Evolutionary conservation across 768 basidiomycete species (phyloP).

Genomic region (Tulasnella sp.): DNA sequence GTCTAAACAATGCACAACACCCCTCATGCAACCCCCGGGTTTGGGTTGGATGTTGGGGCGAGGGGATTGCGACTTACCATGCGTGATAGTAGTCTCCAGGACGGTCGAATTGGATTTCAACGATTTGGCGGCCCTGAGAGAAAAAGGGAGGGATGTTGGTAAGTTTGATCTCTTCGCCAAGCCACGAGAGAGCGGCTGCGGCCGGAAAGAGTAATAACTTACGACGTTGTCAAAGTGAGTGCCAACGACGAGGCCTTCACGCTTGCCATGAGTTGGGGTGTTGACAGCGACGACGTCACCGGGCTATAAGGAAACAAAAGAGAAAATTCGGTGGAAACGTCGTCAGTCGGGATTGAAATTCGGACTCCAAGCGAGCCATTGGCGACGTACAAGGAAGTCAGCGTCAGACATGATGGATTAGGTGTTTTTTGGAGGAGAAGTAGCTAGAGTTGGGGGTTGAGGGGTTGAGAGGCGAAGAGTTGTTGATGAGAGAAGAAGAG

Average conservation of each 20-base stretch:
- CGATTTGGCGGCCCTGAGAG: constrained; percentile 65
- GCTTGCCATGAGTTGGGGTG: constrained; percentile 52
- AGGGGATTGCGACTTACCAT: constrained; percentile 37
- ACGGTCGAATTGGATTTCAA: constrained; percentile 70
- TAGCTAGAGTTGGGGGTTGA: neutral
- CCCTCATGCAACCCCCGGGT: neutral
- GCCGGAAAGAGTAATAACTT: constrained; percentile 30
- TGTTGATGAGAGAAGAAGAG: neutral
- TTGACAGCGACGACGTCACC: constrained; percentile 76
- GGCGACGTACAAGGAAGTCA: constrained; percentile 8
- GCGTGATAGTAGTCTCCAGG: constrained; percentile 58
- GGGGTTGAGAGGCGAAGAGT: neutral
- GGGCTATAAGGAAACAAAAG: constrained; percentile 27
- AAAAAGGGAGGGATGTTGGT: neutral
- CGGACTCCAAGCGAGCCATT: neutral
- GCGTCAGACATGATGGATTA: neutral
- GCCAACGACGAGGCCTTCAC: constrained; percentile 75
- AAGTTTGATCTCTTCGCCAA: neutral
- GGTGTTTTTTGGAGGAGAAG: neutral
- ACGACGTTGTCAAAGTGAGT: constrained; percentile 64
- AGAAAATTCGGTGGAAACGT: neutral
- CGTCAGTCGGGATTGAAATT: constrained; percentile 10
- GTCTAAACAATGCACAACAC: constrained; percentile 16
- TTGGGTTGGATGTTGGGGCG: neutral
- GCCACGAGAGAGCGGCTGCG: neutral